phyloP scores from a whole-genome alignment of 768 basidiomycete species.

The Termitomyces sp. region DNA sequence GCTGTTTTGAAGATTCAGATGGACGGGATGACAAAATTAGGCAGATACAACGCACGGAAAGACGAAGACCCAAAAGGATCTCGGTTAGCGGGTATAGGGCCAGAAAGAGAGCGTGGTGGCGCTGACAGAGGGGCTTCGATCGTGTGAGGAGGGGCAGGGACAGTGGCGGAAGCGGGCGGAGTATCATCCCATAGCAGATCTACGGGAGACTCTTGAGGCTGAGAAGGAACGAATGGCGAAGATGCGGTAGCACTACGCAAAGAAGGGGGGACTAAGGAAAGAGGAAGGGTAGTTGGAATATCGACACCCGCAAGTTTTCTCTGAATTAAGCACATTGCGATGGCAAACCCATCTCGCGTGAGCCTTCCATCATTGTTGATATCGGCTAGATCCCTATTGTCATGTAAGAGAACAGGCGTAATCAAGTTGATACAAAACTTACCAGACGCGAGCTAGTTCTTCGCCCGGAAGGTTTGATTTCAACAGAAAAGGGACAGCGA shows the following conservation, averaged over 20 bases:
- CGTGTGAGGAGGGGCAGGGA: constrained; percentile 35
- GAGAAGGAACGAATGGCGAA: constrained; percentile 34
- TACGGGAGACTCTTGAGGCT: constrained; percentile 37
- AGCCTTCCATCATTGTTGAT: constrained; percentile 83
- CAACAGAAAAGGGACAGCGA: constrained; percentile 94
- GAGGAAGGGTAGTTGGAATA: constrained; percentile 68
- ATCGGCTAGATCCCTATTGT: constrained; percentile 86
- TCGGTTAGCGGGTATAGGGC: constrained; percentile 19
- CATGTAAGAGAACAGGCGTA: not conserved
- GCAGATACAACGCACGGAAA: constrained; percentile 20
- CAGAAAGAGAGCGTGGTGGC: constrained; percentile 23
- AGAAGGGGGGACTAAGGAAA: constrained; percentile 77
- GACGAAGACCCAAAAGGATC: constrained; percentile 53
- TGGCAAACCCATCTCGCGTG: constrained; percentile 90
- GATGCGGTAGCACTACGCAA: constrained; percentile 47
- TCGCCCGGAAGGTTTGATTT: constrained; percentile 83
- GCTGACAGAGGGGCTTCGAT: constrained; percentile 21
- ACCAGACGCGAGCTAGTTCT: constrained; percentile 91
- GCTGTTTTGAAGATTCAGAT: constrained; percentile 7
- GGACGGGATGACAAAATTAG: not conserved
- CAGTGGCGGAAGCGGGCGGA: constrained; percentile 41
- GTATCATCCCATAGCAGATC: constrained; percentile 57
- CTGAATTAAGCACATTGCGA: constrained; percentile 93
- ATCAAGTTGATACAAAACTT: constrained; percentile 22
- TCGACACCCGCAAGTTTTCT: constrained; percentile 77